Conservation (phyloP, 768 basidiomycete species). For the Melanogaster broomeanus region DNA sequence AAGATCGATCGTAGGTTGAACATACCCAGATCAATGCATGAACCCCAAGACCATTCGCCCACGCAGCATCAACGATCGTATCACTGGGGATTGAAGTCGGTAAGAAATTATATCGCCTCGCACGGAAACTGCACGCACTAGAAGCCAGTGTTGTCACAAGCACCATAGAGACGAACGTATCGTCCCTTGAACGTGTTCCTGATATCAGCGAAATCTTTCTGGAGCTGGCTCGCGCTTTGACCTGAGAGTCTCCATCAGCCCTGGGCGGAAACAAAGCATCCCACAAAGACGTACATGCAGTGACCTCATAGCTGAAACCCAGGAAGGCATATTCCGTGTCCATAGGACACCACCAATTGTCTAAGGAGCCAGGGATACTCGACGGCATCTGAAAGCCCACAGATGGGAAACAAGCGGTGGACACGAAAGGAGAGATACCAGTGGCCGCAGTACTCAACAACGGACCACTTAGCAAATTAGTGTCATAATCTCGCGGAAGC, state of each 20-base stretch:
- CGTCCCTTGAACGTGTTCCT: constrained; percentile 58
- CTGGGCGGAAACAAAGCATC: background rate
- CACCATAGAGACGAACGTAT: constrained; percentile 57
- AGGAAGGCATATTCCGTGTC: constrained; percentile 73
- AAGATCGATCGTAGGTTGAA: background rate
- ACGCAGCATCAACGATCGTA: constrained; percentile 67
- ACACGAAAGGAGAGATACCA: too few species aligned
- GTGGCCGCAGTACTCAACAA: too few species aligned
- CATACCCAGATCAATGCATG: constrained; percentile 75
- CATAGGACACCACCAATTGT: constrained; percentile 65
- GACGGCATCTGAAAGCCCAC: constrained; percentile 57
- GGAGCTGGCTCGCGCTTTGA: constrained; percentile 52
- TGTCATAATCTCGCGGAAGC: constrained; percentile 12
- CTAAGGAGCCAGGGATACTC: constrained; percentile 42
- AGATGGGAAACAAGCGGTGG: constrained; percentile 44
- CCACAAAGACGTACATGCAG: constrained; percentile 47
- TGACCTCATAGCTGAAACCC: constrained; percentile 77
- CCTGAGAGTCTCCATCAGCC: constrained; percentile 40
- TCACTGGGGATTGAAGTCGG: constrained; percentile 36
- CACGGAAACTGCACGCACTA: constrained; percentile 28
- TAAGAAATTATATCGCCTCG: constrained; percentile 15
- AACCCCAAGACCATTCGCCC: constrained; percentile 66
- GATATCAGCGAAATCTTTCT: constrained; percentile 61
- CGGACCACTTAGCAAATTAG: background rate
- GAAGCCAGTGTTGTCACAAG: constrained; percentile 40